These are phyloP conservation scores for Solanum virginianum DNA, from an alignment of 257 asterid species.

Conservation along the genomic window DNA sequence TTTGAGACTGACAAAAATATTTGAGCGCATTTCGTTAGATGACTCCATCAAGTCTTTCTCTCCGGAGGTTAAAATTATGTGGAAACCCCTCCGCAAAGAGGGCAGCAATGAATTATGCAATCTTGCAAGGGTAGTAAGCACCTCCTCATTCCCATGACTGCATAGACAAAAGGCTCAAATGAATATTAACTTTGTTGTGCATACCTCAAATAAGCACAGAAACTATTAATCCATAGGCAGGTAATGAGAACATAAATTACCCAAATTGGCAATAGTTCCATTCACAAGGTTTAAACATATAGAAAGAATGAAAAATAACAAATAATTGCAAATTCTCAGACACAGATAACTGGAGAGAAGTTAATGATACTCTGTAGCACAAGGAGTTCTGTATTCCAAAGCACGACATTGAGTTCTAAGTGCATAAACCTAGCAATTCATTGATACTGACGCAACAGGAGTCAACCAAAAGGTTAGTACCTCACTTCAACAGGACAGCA, in stretches of 20 bases:
- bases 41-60: constrained; percentile 26
- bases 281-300: background rate
- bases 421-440: background rate
- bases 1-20: constrained; percentile 48
- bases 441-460: background rate
- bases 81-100: constrained; percentile 57
- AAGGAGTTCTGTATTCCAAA: background rate
- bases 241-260: background rate
- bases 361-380: background rate
- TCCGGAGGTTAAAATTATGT: constrained; percentile 22
- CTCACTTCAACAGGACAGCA: constrained; percentile 64
- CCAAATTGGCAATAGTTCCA: background rate
- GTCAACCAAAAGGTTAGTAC: constrained; percentile 22
- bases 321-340: background rate
- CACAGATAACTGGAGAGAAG: background rate
- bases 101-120: constrained; percentile 80
- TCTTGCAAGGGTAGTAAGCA: constrained; percentile 59
- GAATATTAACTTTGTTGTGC: background rate
- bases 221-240: background rate
- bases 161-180: constrained; percentile 11
- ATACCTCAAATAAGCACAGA: background rate
- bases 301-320: background rate
- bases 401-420: background rate
- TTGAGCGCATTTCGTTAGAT: constrained; percentile 35
- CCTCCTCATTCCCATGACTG: constrained; percentile 75